Evolutionary conservation across 2,329 filamentous ascomycete species (phyloP).

Genomic region (Herpotrichia juniperi): DNA sequence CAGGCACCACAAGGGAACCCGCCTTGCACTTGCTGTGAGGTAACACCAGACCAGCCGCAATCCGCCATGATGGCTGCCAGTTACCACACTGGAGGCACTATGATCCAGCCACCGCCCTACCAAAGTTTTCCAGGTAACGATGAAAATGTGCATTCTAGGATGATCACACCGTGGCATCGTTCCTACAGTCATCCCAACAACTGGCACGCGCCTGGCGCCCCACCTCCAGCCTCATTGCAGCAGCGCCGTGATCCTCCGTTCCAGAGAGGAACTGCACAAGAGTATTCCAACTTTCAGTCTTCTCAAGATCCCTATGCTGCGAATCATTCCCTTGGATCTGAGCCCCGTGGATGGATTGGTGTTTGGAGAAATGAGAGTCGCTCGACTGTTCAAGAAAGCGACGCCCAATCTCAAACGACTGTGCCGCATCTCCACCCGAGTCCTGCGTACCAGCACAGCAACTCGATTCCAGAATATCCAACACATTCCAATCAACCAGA

Average conservation of each 20-base stretch:
- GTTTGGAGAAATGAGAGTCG: slow-evolving; percentile 26
- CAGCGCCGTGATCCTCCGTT: not conserved
- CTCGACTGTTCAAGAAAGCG: slow-evolving; percentile 23
- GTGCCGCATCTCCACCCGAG: slow-evolving; percentile 21
- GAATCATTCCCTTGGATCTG: slow-evolving; percentile 14
- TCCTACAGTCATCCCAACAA: not conserved
- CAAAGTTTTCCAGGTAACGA: not conserved
- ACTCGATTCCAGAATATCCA: not conserved
- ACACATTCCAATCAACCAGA: slow-evolving; percentile 1
- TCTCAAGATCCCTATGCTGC: slow-evolving; percentile 24
- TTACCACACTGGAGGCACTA: not conserved
- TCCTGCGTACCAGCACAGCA: slow-evolving; percentile 16
- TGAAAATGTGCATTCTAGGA: not conserved
- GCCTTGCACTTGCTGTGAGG: slow-evolving; percentile 1
- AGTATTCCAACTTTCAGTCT: slow-evolving; percentile 23
- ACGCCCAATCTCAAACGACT: slow-evolving; percentile 21
- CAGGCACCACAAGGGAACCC: not conserved
- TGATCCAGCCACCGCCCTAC: not conserved
- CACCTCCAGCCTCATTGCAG: not conserved
- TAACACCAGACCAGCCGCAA: not conserved
- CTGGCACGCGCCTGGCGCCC: not conserved
- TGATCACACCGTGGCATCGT: not conserved
- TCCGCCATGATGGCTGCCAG: not conserved
- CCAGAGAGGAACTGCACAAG: slow-evolving; percentile 14
- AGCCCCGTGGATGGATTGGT: slow-evolving; percentile 2